Base-by-base conservation (phyloP, 169 alveolate species). In the Plasmodium blacklocki region DNA sequence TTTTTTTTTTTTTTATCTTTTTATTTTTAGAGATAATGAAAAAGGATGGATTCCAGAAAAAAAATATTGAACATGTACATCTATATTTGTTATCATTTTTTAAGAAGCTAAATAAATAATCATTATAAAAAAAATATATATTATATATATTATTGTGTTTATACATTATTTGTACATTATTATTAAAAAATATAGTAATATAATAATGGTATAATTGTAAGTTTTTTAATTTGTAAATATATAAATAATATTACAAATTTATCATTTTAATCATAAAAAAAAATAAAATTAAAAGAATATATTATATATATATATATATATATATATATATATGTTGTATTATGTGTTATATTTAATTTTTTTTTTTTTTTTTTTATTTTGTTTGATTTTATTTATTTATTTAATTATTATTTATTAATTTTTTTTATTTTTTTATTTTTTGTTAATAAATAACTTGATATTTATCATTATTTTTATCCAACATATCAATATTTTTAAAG, bases 31-130 rank as follows among this genome's bases (percentile, higher is more conserved):
- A 72, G 88, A 74, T 26, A 67, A 60, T 18, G 88, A 75, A 54
- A 74, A 66, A 63, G 88, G 80, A 23, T 66, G 80, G 73, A 47
- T 73, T 15, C 83, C 88, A 39, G 88, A 87, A 87, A 87, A 52
- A 74, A 47, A n/a, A 19, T 18, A 60, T 43, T 74, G 78, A 85
- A 68, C 2, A 39, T 39, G 47, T 39, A 6, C 7, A 39, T 39
- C 47, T 39, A 39, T 7, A 39, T 39, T 39, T 39, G 47, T 39
- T 39, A 29, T 14, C 54, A 26, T 64, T 64, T 66, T 18, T 39
- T 26, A 66, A 66, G 52, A n/a, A 66, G 21, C 26, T 23, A n/a
- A 15, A 32, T n/a, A 12, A 66, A 21, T 39, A 3, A 11, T 39
- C 52, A 7, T 66, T n/a, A 29, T 14, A 66, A 66, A 12, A n/a